These are phyloP conservation scores for Kwoniella newhampshirensis DNA, from an alignment of 768 basidiomycete genomes.

Conservation along the genomic window DNA sequence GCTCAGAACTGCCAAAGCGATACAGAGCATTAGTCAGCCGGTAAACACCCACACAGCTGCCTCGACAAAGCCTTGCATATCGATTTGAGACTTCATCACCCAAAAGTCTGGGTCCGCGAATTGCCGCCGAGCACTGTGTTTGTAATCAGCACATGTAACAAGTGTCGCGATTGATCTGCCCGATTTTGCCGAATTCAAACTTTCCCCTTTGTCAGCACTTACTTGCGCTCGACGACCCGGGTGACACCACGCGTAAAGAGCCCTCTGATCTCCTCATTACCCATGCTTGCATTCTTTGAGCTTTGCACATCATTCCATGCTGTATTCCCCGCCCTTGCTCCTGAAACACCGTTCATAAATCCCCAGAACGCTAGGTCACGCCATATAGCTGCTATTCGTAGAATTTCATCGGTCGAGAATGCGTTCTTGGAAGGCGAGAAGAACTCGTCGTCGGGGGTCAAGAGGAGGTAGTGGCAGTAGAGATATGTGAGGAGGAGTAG, in stretches of 20 bases:
- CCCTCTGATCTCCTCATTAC: slow-evolving; percentile 69
- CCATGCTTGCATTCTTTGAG: slow-evolving; percentile 36
- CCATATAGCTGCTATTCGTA: slow-evolving; percentile 70
- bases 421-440: slow-evolving; percentile 65
- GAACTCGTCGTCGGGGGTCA: slow-evolving; percentile 97
- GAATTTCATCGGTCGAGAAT: slow-evolving; percentile 76
- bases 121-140: slow-evolving; percentile 70
- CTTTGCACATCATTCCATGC: neutral
- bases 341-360: slow-evolving; percentile 64
- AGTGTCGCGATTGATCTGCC: no score
- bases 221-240: slow-evolving; percentile 87
- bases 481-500: slow-evolving; percentile 76
- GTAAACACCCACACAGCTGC: slow-evolving; percentile 58
- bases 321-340: neutral
- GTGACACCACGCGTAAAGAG: slow-evolving; percentile 74
- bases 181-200: no score
- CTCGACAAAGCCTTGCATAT: slow-evolving; percentile 72
- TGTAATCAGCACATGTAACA: slow-evolving; percentile 6
- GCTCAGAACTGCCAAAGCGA: neutral
- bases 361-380: slow-evolving; percentile 80
- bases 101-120: slow-evolving; percentile 85
- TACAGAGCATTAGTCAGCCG: neutral
- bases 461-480: slow-evolving; percentile 78
- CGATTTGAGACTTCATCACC: slow-evolving; percentile 65
- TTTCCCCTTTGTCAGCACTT: slow-evolving; percentile 54